Evolutionary conservation across 169 alveolate species (phyloP), one percentile per base, ranked within the genome.

Genomic region (Plasmodium fragile): DNA sequence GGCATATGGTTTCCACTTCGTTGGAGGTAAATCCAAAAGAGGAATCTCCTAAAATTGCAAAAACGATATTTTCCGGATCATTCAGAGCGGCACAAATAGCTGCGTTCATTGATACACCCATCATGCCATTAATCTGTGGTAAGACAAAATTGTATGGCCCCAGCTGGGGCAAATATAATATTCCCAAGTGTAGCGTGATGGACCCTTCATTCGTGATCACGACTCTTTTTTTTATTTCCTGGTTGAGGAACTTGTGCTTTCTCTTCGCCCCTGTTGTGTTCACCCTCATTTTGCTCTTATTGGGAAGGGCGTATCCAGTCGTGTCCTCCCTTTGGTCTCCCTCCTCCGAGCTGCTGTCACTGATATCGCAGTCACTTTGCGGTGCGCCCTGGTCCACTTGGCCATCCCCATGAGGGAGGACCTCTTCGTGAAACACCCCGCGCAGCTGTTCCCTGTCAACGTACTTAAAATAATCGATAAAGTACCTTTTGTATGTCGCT

Each of bases 31-130:
- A 87, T 6, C 93, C 93, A 87, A 87, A 87, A 6, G 93, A 87
- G 16, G 93, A 87, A 87, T 87, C 93, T 43, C 93, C 93, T 41
- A 87, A 87, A 55, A 87, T 87, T 28, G 90, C 79, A 52, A 87
- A 87, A 22, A 55, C 55, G 6, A 87, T 32, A 65, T 77, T 78
- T 32, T 53, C 71, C 22, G 73, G 81, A 78, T 87, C 30, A 22
- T 87, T 55, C 49, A 87, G 65, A 16, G 93, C 80, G 16, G 90
- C 87, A 55, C 77, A 32, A 8, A 87, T 87, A 59, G 82, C 39
- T 53, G 93, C 93, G 71, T 87, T 87, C 93, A 87, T 87, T 59
- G 93, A 77, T 36, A 87, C 52, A 16, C 93, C 93, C 93, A 87
- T 87, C 93, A 87, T 87, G 6, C 93, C 93, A 75, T 87, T 87